These are phyloP conservation scores for Ogataea kodamae DNA, from an alignment of 805 yeast genomes.

Conservation along the genomic window DNA sequence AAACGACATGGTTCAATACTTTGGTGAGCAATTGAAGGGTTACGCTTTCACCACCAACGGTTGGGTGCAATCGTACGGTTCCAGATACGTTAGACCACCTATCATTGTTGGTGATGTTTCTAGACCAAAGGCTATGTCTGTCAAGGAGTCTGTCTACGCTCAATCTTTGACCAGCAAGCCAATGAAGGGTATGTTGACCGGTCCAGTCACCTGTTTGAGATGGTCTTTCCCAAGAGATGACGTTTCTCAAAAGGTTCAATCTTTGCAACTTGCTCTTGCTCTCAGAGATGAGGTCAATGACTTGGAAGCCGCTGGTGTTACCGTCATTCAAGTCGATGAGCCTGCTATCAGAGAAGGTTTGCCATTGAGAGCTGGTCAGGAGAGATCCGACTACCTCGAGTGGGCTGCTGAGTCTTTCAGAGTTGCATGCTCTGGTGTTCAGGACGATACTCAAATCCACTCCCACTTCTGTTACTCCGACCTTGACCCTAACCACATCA, in stretches of 20 bases:
- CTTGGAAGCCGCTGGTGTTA: slow-evolving; percentile 97
- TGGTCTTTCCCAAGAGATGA: slow-evolving; percentile 99
- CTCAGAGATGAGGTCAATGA: slow-evolving; percentile 98
- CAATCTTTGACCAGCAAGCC: slow-evolving; percentile 94
- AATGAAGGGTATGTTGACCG: slow-evolving; percentile 99
- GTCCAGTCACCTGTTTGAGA: slow-evolving; percentile 98
- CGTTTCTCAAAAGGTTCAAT: slow-evolving; percentile 87
- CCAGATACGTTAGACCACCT: slow-evolving; percentile 99
- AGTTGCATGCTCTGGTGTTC: slow-evolving; percentile 98
- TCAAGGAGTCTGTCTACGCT: slow-evolving; percentile 98
- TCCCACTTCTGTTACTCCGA: slow-evolving; percentile 99
- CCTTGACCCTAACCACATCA: slow-evolving; percentile 98
- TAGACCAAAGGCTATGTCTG: slow-evolving; percentile 98
- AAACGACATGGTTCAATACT: slow-evolving; percentile 99
- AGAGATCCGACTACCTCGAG: slow-evolving; percentile 91
- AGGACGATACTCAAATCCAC: slow-evolving; percentile 94
- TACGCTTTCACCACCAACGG: slow-evolving; percentile 98
- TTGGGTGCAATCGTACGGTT: slow-evolving; percentile 99
- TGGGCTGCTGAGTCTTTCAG: slow-evolving; percentile 99
- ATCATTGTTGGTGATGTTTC: slow-evolving; percentile 98
- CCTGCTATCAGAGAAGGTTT: slow-evolving; percentile 99
- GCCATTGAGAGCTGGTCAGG: slow-evolving; percentile 96
- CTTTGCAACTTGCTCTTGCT: slow-evolving; percentile 95
- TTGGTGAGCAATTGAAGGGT: slow-evolving; percentile 98
- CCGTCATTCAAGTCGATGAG: slow-evolving; percentile 98